Base-by-base conservation (phyloP, 768 basidiomycete species). In the Mycena floridula region DNA sequence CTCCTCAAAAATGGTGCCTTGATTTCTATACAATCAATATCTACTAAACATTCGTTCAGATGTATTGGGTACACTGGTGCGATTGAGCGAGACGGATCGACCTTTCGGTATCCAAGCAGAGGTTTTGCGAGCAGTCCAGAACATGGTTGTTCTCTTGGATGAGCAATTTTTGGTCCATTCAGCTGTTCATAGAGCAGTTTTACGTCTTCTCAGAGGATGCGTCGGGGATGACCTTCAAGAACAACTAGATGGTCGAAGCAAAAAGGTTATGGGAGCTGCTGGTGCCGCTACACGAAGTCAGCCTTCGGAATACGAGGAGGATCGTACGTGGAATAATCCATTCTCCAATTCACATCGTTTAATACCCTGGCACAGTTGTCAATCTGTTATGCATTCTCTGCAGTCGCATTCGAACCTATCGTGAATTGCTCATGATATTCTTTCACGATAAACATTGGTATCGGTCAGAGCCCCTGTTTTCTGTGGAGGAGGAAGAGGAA, bases 361-460 rank as follows among this genome's bases (percentile, higher is more conserved):
- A 51, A 45, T n/a, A 16, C 41, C 38, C 38, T 47, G 15, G 37
- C 18, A 35, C 55, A 96, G 83, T 98, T 63, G 92, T 96, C 49
- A 89, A 93, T 59, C 69, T 96, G 23, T 76, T 97, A 43, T 95
- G 92, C 65, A 89, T 88, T 48, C 64, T 97, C 25, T 95, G 93
- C 72, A 92, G 88, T 55, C 79, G 92, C 37, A 96, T 98, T 58
- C 77, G 89, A 45, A 87, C 88, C 24, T 82, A 85, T 58, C 81
- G 89, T 28, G 89, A 93, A 54, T 71, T 98, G 2, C 79, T 98
- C 28, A 88, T 96, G 77, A 95, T 98, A 50, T 97, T 97, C 70
- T 95, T 98, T 60, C 91, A 94, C 55, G 92, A 95, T 60, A 93
- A 89, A 56, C 82, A 89, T 53, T 89, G 89, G 82, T 85, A 82